Evolutionary conservation across 225 moss, liverwort and hornwort species (phyloP).

Genomic region (Pseudisothecium myosuroides): DNA sequence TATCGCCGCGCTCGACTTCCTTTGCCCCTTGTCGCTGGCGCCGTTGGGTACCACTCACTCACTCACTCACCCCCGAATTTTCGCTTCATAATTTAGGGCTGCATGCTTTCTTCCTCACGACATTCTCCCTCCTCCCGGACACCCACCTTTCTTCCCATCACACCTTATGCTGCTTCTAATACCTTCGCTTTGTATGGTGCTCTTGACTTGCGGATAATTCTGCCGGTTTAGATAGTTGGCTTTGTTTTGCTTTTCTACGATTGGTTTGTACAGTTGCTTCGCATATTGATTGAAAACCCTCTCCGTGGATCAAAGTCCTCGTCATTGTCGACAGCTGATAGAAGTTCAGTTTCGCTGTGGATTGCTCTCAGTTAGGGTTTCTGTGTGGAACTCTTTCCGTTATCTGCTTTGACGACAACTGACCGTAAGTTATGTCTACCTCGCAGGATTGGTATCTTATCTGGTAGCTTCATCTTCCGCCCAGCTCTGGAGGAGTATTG

Average conservation of each 20-base stretch:
- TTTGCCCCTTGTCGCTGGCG: constrained; percentile 37
- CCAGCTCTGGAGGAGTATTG: constrained; percentile 41
- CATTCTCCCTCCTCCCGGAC: background rate
- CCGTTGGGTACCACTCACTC: constrained; percentile 7
- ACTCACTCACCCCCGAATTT: too few relatives aligned
- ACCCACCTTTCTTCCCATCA: background rate
- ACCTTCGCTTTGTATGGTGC: background rate
- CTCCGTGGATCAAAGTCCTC: background rate
- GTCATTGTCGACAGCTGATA: background rate
- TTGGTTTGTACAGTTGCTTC: background rate
- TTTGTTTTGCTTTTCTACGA: background rate
- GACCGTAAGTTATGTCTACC: background rate
- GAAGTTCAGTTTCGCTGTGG: background rate
- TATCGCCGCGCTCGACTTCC: constrained; percentile 37
- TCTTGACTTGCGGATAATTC: background rate
- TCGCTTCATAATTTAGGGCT: background rate
- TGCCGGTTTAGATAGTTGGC: background rate
- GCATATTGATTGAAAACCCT: background rate
- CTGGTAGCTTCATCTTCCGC: constrained; percentile 36
- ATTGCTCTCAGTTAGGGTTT: background rate
- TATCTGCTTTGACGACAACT: background rate
- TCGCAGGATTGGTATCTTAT: constrained; percentile 34
- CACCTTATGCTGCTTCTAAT: background rate
- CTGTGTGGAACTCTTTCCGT: background rate
- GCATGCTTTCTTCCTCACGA: background rate